Base-by-base conservation (phyloP, 1,139 yeast genomes). In the Casaregolazyma lundiana region DNA sequence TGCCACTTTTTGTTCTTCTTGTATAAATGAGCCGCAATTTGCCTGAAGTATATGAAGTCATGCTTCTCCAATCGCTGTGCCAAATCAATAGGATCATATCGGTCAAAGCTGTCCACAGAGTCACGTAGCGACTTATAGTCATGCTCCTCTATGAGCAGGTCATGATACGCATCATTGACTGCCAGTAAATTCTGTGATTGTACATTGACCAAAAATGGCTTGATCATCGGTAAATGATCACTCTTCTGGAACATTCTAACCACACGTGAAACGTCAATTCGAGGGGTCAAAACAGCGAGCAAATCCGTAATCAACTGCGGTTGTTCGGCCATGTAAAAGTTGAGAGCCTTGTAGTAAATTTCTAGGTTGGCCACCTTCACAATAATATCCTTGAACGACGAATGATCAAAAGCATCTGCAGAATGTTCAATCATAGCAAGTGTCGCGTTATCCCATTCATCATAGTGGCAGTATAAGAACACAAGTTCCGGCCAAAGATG, bases 371-470 rank as follows among this genome's bases (percentile, higher is more conserved):
- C 87, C 51, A 90, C 97, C 75, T 92, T 92, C 55, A 88, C 96
- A 57, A 94, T 75, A 49, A 92, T 82, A 65, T 92, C 97, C 73
- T 92, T 92, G 76, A 94, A 92, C 42, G 95, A 85, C 35, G 81
- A 71, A 66, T 92, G 98, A 59, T 94, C 98, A 64, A 92, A 90
- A 15, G 96, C 92, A 59, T 85, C 86, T 52, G 94, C 89, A 3
- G 96, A 84, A 65, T 81, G 89, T 67, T 92, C 96, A 74, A 92
- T 92, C 92, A 92, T 88, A n/a, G 97, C 83, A 67, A 92, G 77
- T 37, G 97, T 92, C 52, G 98, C 98, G 66, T 92, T 92, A 69
- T 94, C 99, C 96, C 97, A 94, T 72, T 94, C 98, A 66, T 92
- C 98, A 66, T 92, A 92, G 68, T 92, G 99, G 64, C 97, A 90